phyloP scores from a whole-genome alignment of 202 grass and related monocot species.

The Dendrocalamus latiflorus region DNA sequence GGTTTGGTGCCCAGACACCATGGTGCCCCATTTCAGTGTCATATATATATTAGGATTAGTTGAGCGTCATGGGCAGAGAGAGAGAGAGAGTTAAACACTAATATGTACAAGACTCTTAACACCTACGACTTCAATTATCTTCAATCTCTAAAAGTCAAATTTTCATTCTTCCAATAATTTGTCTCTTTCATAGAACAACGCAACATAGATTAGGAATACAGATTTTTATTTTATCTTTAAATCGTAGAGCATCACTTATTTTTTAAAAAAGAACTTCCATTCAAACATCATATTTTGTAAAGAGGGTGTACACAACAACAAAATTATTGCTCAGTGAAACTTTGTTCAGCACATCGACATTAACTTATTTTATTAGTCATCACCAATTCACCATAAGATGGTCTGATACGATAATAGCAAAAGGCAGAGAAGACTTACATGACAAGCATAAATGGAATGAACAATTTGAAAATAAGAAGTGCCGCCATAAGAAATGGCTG shows the following conservation, averaged over 20 bases:
- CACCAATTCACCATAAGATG: background rate
- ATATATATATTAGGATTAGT: no score
- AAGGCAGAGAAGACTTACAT: constrained; percentile 64
- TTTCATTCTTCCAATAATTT: background rate
- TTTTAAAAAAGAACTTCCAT: constrained; percentile 19
- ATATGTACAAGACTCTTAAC: no score
- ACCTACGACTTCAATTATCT: background rate
- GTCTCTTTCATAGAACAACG: background rate
- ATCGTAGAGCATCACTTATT: background rate
- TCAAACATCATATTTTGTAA: constrained; percentile 14
- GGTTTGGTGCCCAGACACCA: no score
- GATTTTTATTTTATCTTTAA: background rate
- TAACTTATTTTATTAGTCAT: constrained; percentile 21
- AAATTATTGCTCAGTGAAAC: background rate
- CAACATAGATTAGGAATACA: background rate
- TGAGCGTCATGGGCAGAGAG: no score
- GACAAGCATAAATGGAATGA: constrained; percentile 97
- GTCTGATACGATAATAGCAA: background rate
- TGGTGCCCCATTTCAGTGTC: no score
- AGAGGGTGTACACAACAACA: background rate
- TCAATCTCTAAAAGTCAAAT: background rate
- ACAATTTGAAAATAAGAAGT: constrained; percentile 94
- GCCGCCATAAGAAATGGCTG: constrained; percentile 98
- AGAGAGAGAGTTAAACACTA: no score
- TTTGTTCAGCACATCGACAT: constrained; percentile 6